phyloP scores from a whole-genome alignment of 805 yeast species.

The Myxozyma melibiosi region DNA sequence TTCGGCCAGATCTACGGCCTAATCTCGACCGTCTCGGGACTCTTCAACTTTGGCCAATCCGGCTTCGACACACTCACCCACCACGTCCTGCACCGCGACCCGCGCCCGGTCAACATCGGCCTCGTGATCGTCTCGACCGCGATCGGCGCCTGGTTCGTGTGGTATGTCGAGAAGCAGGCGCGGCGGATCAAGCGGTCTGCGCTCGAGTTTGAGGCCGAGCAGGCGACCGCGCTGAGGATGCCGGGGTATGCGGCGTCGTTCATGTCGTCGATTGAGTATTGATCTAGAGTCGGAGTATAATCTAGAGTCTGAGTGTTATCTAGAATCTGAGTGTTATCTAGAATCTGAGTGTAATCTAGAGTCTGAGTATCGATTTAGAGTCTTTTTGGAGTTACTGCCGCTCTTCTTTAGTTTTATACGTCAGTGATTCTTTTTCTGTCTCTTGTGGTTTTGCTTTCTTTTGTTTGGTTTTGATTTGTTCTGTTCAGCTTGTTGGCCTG shows the following conservation, averaged over 20 bases:
- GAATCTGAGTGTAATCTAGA: too few species aligned
- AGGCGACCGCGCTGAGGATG: constrained; percentile 49
- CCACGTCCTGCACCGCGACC: constrained; percentile 66
- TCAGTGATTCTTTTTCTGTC: too few species aligned
- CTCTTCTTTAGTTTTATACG: too few species aligned
- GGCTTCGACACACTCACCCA: constrained; percentile 72
- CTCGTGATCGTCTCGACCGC: constrained; percentile 59
- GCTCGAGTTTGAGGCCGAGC: constrained; percentile 65
- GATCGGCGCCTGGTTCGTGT: constrained; percentile 51
- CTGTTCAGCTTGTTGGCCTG: too few species aligned
- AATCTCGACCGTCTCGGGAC: constrained; percentile 77
- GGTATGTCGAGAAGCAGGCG: constrained; percentile 44
- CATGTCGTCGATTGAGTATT: constrained; percentile 8
- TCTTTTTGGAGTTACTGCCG: too few species aligned
- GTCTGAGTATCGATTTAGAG: too few species aligned
- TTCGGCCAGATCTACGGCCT: constrained; percentile 92
- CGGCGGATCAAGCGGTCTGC: constrained; percentile 51
- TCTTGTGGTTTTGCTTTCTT: too few species aligned
- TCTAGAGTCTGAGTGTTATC: too few species aligned
- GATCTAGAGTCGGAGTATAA: background rate
- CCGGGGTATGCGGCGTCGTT: constrained; percentile 35
- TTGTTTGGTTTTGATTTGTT: too few species aligned
- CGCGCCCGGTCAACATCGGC: constrained; percentile 69
- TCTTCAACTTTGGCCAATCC: constrained; percentile 75
- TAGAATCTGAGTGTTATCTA: too few species aligned